A percentile compares a stretch with the other conserved stretches of the same genome.
These are phyloP conservation scores for Salix brachista DNA, from an alignment of 345 rosid genomes.

Conservation along the genomic window DNA sequence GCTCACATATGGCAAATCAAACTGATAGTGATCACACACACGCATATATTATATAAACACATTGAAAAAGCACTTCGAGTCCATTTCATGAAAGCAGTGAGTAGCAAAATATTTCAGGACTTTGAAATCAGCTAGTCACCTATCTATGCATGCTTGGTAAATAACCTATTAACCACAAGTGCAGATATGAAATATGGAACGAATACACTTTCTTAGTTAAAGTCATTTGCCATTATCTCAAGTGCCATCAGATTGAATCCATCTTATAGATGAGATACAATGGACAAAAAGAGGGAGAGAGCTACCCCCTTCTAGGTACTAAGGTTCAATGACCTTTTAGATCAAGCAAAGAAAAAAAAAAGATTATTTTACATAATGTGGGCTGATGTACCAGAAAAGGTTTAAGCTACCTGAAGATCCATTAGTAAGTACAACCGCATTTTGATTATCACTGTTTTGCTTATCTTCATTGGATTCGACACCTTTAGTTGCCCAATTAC, in stretches of 20 bases:
- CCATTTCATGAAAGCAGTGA: not conserved
- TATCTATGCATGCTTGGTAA: not conserved
- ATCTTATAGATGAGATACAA: not conserved
- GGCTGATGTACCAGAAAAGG: not conserved
- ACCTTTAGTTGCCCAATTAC: conserved; percentile 97
- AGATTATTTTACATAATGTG: not conserved
- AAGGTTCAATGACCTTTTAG: not conserved
- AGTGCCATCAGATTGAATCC: not conserved
- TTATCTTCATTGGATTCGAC: conserved; percentile 79
- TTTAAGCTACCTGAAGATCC: conserved; percentile 27
- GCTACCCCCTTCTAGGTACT: not conserved
- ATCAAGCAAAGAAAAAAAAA: not conserved
- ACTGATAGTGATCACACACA: not conserved
- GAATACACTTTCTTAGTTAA: not conserved
- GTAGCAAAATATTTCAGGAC: not conserved
- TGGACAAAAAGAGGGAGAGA: not conserved
- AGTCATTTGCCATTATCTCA: not conserved
- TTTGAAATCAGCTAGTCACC: not conserved
- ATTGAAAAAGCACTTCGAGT: not conserved
- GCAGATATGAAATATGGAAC: not conserved
- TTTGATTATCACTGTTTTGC: conserved; percentile 70
- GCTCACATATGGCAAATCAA: not conserved
- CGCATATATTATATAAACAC: not conserved
- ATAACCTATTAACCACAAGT: not conserved
- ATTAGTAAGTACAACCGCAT: conserved; percentile 32